Evolutionary conservation across 2,329 filamentous ascomycete genomes (phyloP).

Genomic region (Curvularia sp.): DNA sequence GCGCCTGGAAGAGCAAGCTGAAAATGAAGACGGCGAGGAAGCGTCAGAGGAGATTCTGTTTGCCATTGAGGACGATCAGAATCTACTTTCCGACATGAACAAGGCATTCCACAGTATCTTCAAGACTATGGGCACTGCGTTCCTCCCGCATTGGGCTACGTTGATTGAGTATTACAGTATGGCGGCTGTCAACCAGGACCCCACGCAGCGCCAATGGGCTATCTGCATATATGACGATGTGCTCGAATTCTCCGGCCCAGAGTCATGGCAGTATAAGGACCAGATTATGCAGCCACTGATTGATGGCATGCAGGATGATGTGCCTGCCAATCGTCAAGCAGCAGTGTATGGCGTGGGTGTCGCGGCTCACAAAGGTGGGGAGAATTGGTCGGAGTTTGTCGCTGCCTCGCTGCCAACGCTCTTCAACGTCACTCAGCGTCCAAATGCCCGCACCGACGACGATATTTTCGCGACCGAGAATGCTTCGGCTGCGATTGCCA

Average conservation of each 20-base stretch:
- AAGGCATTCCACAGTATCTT: constrained; percentile 99
- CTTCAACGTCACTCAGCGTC: constrained; percentile 82
- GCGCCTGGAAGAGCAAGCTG: constrained; percentile 82
- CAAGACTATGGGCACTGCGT: constrained; percentile 88
- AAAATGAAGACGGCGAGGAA: constrained; percentile 88
- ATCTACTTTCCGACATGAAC: constrained; percentile 97
- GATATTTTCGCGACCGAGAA: constrained; percentile 98
- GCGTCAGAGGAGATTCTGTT: constrained; percentile 85
- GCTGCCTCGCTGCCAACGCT: constrained; percentile 79
- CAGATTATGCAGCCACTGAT: constrained; percentile 88
- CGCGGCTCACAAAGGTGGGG: constrained; percentile 89
- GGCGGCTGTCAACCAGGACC: constrained; percentile 81
- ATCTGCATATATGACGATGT: constrained; percentile 99
- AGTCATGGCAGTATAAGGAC: constrained; percentile 84
- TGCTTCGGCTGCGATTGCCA: constrained; percentile 93
- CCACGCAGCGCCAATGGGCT: constrained; percentile 97
- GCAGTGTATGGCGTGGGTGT: constrained; percentile 96
- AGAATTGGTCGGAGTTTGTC: constrained; percentile 86
- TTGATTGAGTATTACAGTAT: constrained; percentile 84
- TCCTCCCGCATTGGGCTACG: constrained; percentile 87
- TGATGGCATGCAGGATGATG: constrained; percentile 82
- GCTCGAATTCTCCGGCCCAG: constrained; percentile 90
- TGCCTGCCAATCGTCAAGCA: constrained; percentile 92
- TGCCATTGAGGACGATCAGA: constrained; percentile 97
- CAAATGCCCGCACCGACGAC: constrained; percentile 85